These are phyloP conservation scores for Pseudocercospora vitis DNA, from an alignment of 2,329 filamentous ascomycete genomes.

Conservation along the genomic window DNA sequence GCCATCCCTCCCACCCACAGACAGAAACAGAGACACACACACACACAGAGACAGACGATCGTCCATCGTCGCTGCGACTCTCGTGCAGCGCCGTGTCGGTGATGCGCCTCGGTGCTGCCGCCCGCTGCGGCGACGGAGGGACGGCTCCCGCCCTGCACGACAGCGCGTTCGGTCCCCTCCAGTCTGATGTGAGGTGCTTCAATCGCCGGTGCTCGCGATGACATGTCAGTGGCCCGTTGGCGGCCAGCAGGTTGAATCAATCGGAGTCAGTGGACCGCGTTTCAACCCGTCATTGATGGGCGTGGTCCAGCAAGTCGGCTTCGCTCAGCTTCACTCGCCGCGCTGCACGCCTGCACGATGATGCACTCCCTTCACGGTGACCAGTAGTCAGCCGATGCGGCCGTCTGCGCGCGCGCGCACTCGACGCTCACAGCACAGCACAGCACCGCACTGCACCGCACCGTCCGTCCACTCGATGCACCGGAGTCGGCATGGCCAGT, in stretches of 20 bases:
- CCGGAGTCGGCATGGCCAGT: not conserved
- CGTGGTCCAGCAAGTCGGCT: conserved; percentile 10
- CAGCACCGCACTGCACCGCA: too few species aligned
- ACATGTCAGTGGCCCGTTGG: conserved; percentile 17
- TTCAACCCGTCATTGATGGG: conserved; percentile 12
- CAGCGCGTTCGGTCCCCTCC: conserved; percentile 5
- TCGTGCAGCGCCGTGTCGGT: not conserved
- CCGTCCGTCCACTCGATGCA: conserved; percentile 7
- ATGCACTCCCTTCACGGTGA: conserved; percentile 12
- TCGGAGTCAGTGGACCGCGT: conserved; percentile 15
- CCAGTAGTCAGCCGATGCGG: conserved; percentile 11
- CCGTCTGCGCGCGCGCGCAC: conserved; percentile 6
- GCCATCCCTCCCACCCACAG: too few species aligned
- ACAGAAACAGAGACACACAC: too few species aligned
- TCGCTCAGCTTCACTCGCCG: conserved; percentile 14
- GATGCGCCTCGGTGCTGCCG: conserved; percentile 14
- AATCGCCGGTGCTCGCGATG: conserved; percentile 14
- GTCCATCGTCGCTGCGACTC: not conserved
- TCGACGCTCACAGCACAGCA: too few species aligned
- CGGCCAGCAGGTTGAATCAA: conserved; percentile 15
- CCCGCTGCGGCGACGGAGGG: conserved; percentile 6
- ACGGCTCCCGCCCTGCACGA: conserved; percentile 16
- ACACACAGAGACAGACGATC: too few species aligned
- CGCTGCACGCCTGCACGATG: conserved; percentile 17
- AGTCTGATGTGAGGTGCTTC: conserved; percentile 4